Evolutionary conservation across 495 filamentous ascomycete species (phyloP).

Genomic region (Penicillium atrosanguineum): DNA sequence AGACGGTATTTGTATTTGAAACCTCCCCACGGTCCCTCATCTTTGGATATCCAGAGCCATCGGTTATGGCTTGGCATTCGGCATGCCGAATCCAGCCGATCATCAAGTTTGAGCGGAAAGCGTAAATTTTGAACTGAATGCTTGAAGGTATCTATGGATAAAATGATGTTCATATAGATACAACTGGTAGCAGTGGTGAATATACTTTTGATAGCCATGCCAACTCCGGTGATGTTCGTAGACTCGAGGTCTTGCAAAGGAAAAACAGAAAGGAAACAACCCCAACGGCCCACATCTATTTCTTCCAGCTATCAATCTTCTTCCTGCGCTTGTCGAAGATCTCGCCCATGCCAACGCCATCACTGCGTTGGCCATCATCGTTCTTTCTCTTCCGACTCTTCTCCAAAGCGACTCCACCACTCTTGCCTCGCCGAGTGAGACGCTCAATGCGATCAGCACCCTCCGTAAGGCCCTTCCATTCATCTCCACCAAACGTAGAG

Average conservation of each 20-base stretch:
- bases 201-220: neutral
- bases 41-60: no score
- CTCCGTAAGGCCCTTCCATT: slow-evolving; percentile 74
- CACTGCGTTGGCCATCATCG: slow-evolving; percentile 57
- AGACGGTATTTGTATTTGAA: no score
- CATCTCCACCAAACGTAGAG: slow-evolving; percentile 73
- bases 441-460: slow-evolving; percentile 75
- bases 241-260: slow-evolving; percentile 1
- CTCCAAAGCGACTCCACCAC: slow-evolving; percentile 61
- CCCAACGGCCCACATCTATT: slow-evolving; percentile 10
- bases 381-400: slow-evolving; percentile 76
- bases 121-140: neutral
- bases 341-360: slow-evolving; percentile 59
- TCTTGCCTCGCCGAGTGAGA: slow-evolving; percentile 58
- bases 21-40: no score
- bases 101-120: no score
- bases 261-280: neutral
- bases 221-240: slow-evolving; percentile 8
- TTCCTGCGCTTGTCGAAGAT: slow-evolving; percentile 73
- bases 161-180: neutral
- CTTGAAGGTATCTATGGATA: neutral
- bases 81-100: no score
- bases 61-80: no score
- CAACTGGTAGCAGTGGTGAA: neutral
- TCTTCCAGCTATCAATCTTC: slow-evolving; percentile 60